Evolutionary conservation across 371 early-diverging fungal species (phyloP), one percentile per base, ranked within the genome.

Genomic region (Basidiobolus meristosporus): DNA sequence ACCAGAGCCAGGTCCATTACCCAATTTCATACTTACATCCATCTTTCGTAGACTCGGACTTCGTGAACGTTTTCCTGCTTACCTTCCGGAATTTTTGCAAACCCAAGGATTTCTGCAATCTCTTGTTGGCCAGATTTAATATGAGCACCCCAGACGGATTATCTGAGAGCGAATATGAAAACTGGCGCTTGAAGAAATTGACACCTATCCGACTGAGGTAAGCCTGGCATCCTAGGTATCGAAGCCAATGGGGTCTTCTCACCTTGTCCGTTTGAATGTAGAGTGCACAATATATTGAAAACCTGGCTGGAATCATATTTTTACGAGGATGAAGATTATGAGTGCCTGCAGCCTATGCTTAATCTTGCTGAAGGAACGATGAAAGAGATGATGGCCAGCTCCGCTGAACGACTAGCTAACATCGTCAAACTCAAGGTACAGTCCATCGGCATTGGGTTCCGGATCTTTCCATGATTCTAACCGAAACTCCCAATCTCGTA

Each of bases 41-140:
- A n/a, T 58, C 56, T 2, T 48, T 60, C 47, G 16, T 11, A 34
- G 90, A 92, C 41, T 60, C 75, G 38, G 65, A 68, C 39, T 90
- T 80, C 56, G 70, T 76, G 35, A 68, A 69, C 23, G 77, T 77
- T 2, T 90, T 93, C 54, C 52, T 93, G 54, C 62, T 93, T 50
- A 88, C 86, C 5, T 90, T 85, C 55, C 77, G 80, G 36, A 73
- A 76, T 29, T 90, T 90, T 50, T 63, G 69, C 19, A 68, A 74
- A 0, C 65, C 87, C 0, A 54, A 54, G 7, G 68, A 82, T 44
- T 48, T 90, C 21, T 69, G 89, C 41, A 52, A 65, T 22, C 55
- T 58, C 16, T 52, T 92, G 18, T 66, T 80, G 40, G 50, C 47
- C 7, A 70, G 90, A 38, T 89, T 73, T 48, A 14, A 18, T 34